These are phyloP conservation scores for Xylariales sp. DNA, from an alignment of 2,329 filamentous ascomycete genomes.

Conservation along the genomic window DNA sequence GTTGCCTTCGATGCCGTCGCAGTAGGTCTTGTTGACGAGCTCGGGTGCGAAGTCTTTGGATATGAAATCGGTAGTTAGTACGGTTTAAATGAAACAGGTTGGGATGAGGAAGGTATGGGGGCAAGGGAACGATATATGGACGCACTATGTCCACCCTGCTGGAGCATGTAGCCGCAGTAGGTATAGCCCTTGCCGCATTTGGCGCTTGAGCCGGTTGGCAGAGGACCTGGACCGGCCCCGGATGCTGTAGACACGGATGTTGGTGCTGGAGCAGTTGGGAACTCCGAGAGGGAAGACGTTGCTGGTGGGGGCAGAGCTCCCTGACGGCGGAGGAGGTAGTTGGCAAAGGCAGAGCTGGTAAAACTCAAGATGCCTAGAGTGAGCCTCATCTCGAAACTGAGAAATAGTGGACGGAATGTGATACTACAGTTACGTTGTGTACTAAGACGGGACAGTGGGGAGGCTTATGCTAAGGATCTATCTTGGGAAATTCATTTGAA, in stretches of 20 bases:
- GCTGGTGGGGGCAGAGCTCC: background rate
- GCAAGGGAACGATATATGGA: too few relatives aligned
- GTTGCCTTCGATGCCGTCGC: slow-evolving; percentile 20
- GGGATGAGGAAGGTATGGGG: too few relatives aligned
- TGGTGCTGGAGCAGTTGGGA: slow-evolving; percentile 3
- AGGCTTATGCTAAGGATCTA: too few relatives aligned
- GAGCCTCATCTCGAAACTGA: too few relatives aligned
- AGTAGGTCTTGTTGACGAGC: slow-evolving; percentile 25
- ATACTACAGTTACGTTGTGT: too few relatives aligned
- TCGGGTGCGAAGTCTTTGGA: slow-evolving; percentile 24
- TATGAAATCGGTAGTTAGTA: too few relatives aligned
- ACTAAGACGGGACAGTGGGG: too few relatives aligned
- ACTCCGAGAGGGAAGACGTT: background rate
- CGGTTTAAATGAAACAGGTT: too few relatives aligned
- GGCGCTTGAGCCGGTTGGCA: slow-evolving; percentile 11
- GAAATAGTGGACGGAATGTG: too few relatives aligned
- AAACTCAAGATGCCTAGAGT: too few relatives aligned
- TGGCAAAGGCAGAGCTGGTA: background rate
- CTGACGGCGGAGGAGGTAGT: background rate
- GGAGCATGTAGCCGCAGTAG: slow-evolving; percentile 28
- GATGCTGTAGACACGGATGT: slow-evolving; percentile 2
- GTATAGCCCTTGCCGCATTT: slow-evolving; percentile 29
- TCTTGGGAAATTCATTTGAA: too few relatives aligned
- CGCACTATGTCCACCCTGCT: slow-evolving; percentile 23
- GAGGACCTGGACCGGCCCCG: slow-evolving; percentile 4